These are phyloP conservation scores for Wickerhamiella dianesei DNA, from an alignment of 805 yeast species.

Conservation along the genomic window DNA sequence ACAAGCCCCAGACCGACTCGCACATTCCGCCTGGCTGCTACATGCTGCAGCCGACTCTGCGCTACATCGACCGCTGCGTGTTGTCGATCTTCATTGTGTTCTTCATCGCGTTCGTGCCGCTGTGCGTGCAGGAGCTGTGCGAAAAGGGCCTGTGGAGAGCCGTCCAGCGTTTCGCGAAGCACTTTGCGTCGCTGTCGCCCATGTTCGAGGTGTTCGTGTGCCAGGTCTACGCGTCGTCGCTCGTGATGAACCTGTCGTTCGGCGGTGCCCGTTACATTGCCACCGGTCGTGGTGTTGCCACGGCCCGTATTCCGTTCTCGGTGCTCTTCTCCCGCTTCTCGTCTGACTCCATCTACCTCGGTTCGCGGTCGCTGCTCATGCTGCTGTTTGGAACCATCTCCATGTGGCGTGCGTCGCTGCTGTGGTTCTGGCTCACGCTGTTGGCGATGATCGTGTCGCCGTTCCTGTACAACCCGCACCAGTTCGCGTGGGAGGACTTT, in stretches of 20 bases:
- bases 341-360: slow-evolving; percentile 61
- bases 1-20: slow-evolving; percentile 59
- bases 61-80: slow-evolving; percentile 83
- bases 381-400: slow-evolving; percentile 63
- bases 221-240: slow-evolving; percentile 74
- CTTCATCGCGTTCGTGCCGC: slow-evolving; percentile 79
- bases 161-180: slow-evolving; percentile 51
- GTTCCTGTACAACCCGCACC: slow-evolving; percentile 93
- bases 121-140: slow-evolving; percentile 72
- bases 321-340: slow-evolving; percentile 66
- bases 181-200: slow-evolving; percentile 72
- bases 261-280: slow-evolving; percentile 90
- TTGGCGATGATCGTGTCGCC: slow-evolving; percentile 84
- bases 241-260: slow-evolving; percentile 60
- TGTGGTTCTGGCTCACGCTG: slow-evolving; percentile 96
- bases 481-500: slow-evolving; percentile 91
- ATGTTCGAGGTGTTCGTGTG: slow-evolving; percentile 91
- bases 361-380: slow-evolving; percentile 54
- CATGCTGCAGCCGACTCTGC: slow-evolving; percentile 68
- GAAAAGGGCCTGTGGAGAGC: slow-evolving; percentile 81
- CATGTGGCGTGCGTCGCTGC: slow-evolving; percentile 86
- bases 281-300: slow-evolving; percentile 91
- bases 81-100: slow-evolving; percentile 85
- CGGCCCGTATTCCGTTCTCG: slow-evolving; percentile 60
- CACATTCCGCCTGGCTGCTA: slow-evolving; percentile 75